These are phyloP conservation scores for Debaryomycetaceae sp. DNA, from an alignment of 1,139 yeast species.

Conservation along the genomic window DNA sequence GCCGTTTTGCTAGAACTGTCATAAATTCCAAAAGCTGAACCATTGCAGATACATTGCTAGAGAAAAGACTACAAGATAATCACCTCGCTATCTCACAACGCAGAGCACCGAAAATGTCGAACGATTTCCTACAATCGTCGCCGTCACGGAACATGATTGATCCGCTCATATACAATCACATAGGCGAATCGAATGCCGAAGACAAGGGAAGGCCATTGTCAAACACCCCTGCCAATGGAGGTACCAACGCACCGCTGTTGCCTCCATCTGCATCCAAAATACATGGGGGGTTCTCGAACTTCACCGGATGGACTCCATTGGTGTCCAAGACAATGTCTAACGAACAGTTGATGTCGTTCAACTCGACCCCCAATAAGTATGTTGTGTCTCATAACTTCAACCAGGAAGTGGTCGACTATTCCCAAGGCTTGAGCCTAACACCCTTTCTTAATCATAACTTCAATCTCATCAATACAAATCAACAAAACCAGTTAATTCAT, in stretches of 20 bases:
- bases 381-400: slow-evolving; percentile 10
- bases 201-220: not conserved
- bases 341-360: slow-evolving; percentile 33
- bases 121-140: slow-evolving; percentile 33
- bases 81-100: not conserved
- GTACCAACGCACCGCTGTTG: slow-evolving; percentile 7
- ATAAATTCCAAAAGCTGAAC: too few relatives aligned
- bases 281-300: slow-evolving; percentile 14
- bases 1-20: too few relatives aligned
- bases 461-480: slow-evolving; percentile 18
- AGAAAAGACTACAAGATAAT: too few relatives aligned
- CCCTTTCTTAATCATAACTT: slow-evolving; percentile 43
- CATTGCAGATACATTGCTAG: too few relatives aligned
- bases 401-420: slow-evolving; percentile 25
- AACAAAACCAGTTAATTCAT: slow-evolving; percentile 15
- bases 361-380: slow-evolving; percentile 34
- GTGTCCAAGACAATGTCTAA: slow-evolving; percentile 37
- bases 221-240: not conserved
- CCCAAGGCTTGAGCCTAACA: slow-evolving; percentile 40
- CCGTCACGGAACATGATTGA: slow-evolving; percentile 30
- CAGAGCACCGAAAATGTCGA: slow-evolving; percentile 21
- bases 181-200: not conserved
- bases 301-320: slow-evolving; percentile 46
- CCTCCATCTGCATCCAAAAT: slow-evolving; percentile 30
- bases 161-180: slow-evolving; percentile 19